These are phyloP conservation scores for Verbascum thapsus DNA, from an alignment of 257 asterid genomes.

Conservation along the genomic window DNA sequence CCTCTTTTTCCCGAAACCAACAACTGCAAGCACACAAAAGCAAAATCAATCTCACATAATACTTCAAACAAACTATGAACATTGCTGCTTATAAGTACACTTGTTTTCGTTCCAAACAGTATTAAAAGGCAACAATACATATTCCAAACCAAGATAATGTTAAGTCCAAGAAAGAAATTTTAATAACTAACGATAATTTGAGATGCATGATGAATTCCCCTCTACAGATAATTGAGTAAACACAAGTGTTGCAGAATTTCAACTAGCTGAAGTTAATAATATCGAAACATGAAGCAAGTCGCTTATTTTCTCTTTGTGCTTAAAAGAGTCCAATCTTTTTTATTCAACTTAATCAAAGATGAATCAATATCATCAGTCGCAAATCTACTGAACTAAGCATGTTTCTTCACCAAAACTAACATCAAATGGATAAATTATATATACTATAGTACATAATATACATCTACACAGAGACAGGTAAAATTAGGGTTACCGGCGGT, in stretches of 20 bases:
- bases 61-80: too few relatives aligned
- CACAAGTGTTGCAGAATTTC: too few relatives aligned
- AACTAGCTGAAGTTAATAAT: too few relatives aligned
- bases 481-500: slow-evolving; percentile 64
- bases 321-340: neutral
- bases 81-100: too few relatives aligned
- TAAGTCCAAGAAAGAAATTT: neutral
- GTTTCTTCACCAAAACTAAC: neutral
- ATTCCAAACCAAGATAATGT: neutral
- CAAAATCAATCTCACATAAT: neutral
- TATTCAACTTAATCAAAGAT: neutral
- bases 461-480: neutral
- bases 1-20: slow-evolving; percentile 89
- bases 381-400: neutral
- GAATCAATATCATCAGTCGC: neutral
- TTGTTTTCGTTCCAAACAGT: too few relatives aligned
- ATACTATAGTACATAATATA: neutral
- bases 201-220: too few relatives aligned
- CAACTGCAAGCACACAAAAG: slow-evolving; percentile 52
- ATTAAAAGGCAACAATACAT: too few relatives aligned
- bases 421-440: neutral
- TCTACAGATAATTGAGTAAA: too few relatives aligned
- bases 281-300: neutral
- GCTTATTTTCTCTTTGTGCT: too few relatives aligned
- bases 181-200: too few relatives aligned